Base-by-base conservation (phyloP, 495 filamentous ascomycete species). In the Hypoxylon fuscum region DNA sequence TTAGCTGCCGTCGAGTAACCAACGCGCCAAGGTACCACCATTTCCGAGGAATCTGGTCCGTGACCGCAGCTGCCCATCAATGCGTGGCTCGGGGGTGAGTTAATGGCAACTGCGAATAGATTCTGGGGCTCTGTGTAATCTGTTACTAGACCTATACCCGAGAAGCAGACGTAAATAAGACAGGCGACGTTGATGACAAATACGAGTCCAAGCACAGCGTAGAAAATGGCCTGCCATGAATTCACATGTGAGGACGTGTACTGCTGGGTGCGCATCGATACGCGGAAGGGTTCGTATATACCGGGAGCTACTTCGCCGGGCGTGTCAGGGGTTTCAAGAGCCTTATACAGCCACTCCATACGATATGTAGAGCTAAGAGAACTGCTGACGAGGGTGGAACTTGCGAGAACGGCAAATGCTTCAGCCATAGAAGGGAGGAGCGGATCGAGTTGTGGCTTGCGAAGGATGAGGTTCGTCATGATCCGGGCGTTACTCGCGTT, bases 91-190 rank as follows among this genome's bases (percentile, higher is more conserved):
- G 83, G 78, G 17, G 90, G 89, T 38, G 82, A 86, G 68, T 91
- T 90, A 23, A 92, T 72, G 1, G 88, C 84, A 0, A 92, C 72
- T 1, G 85, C 72, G 68, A 92, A 92, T 0, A 91, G 72, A 59
- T 91, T 91, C 45, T 83, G 81, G 1, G 89, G 88, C 57, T 93
- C 89, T 11, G 87, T 90, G 73, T 88, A 92, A 69, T 92, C 90
- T 9, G 85, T 68, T 12, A 91, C 77, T 37, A 88, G 85, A 14
- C 82, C 81, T 1, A 76, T 45, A 74, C 74, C 42, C 68, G 55
- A 50, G 42, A 62, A 62, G 47, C 83, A 41, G 61, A 88, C 75
- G 68, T 87, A 88, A 4, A 74, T 59, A n/a, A 92, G 74, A 46
- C 85, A 85, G 23, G 85, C 73, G 34, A 83, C 64, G 68, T 88